Evolutionary conservation across 2,329 filamentous ascomycete species (phyloP), one percentile per base, ranked within the genome.

Genomic region (Leptographium procerum): DNA sequence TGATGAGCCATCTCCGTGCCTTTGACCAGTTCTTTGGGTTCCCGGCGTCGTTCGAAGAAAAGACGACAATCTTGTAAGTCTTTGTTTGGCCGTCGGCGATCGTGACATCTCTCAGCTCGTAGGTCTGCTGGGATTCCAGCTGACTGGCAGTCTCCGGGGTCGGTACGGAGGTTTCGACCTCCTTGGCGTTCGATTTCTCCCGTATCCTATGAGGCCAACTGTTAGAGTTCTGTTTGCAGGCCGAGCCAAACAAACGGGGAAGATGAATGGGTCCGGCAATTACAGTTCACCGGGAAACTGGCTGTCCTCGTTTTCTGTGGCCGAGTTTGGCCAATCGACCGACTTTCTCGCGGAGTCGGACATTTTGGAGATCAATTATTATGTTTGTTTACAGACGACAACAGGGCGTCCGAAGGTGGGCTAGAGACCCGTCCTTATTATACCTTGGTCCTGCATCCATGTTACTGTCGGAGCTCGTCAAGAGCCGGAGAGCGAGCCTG

Each of bases 1-100:
- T 79, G 56, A 80, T 86, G 66, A 85, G 69, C 69, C 72, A 78
- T 71, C 91, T 91, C 69, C 77, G 87, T 55, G 67, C 69, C 64
- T 78, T 79, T 61, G 76, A 74, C 71, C 73, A 81, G 61, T 78
- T 78, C 51, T 72, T 69, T 0, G 79, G 78, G 59, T 81, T 78
- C 7, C 66, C 65, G 7, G 64, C 66, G 58, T 76, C 73, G 59
- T 68, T 62, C 0, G 60, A 43, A 10, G 64, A 61, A 7, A 59
- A 64, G 1, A 45, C n/a, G 2, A 60, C 61, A 14, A 61, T 55
- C 64, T 73, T 73, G 67, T 40, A 56, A 7, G 6, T 33, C 3
- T 48, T 11, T 9, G 14, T 24, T 16, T 55, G 40, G 28, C 54
- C 54, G n/a, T 55, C 28, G 54, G 19, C 16, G 26, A 19, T 22